Base-by-base conservation (phyloP, 192 early-diverging fungal genomes). In the Obelidium mucronatum region DNA sequence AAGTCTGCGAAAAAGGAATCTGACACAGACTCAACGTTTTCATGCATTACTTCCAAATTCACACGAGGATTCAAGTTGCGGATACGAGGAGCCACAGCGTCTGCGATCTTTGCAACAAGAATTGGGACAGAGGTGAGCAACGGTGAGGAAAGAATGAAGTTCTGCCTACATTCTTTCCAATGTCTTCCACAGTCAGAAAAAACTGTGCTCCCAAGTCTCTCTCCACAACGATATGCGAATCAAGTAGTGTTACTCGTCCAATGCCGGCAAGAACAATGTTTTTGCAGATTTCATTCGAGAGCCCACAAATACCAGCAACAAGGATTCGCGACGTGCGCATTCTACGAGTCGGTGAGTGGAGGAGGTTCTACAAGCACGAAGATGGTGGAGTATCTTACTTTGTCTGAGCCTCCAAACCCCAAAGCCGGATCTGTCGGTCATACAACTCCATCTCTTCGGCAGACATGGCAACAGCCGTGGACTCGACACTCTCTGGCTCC, bases 341-440 rank as follows among this genome's bases (percentile, higher is more conserved):
- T 68, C 96, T 94, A 68, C 30, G n/a, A 31, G 17, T 1, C 26
- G 0, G 36, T 59, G 2, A 36, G 3, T 22, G 28, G 44, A 78
- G 6, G 1, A 11, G 53, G 48, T 30, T 15, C 48, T 1, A 40
- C n/a, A n/a, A n/a, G n/a, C n/a, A n/a, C n/a, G n/a, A n/a, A n/a
- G n/a, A n/a, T 24, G 8, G 44, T 11, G 6, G 31, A 71, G n/a
- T 33, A 55, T 15, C 28, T 72, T 78, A 93, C 93, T 91, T 80
- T 66, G 88, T 88, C 76, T 99, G 97, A 33, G 96, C 93, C 69
- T 97, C 94, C 58, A 98, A 69, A 11, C 97, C 97, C 97, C 97
- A 99, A 26, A 99, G 84, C 61, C 97, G 88, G 78, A 99, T 99
- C 86, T 99, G 97, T 31, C 97, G 86, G 87, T 99, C 97, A 63